These are phyloP conservation scores for Phytopythium montanum DNA, from an alignment of 352 stramenopile genomes.

Conservation along the genomic window DNA sequence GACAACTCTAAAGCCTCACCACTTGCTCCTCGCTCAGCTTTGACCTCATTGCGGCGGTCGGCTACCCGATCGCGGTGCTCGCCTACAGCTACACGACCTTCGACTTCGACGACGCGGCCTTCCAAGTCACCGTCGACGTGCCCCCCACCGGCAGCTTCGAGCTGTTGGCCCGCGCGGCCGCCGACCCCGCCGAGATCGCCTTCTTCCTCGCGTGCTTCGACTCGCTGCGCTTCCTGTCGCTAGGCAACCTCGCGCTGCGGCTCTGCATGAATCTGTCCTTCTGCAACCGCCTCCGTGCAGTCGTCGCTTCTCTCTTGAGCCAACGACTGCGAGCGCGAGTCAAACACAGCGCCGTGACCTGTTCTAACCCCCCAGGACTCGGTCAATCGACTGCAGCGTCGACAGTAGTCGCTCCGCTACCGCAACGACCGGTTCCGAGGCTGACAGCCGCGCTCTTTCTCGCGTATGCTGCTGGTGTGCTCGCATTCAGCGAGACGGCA, in stretches of 20 bases:
- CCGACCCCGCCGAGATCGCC: constrained; percentile 18
- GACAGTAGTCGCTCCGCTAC: background rate
- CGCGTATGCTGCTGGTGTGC: background rate
- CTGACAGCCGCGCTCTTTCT: constrained; percentile 10
- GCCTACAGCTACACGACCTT: constrained; percentile 19
- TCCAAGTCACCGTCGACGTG: constrained; percentile 14
- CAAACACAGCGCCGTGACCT: background rate
- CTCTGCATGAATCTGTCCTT: constrained; percentile 26
- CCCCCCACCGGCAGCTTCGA: constrained; percentile 25
- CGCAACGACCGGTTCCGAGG: constrained; percentile 12
- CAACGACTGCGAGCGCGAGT: background rate
- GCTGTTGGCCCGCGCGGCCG: constrained; percentile 14
- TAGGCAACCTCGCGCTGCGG: constrained; percentile 16
- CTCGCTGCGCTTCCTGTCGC: constrained; percentile 24
- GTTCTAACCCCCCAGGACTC: background rate
- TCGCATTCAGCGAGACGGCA: background rate
- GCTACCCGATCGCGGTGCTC: constrained; percentile 20
- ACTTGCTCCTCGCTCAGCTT: constrained; percentile 10
- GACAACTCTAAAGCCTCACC: background rate
- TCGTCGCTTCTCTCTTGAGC: constrained; percentile 15
- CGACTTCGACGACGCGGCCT: constrained; percentile 20
- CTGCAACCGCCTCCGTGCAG: constrained; percentile 24
- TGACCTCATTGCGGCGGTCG: constrained; percentile 22
- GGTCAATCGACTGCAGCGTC: background rate
- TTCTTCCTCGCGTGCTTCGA: constrained; percentile 26